Evolutionary conservation across 306 rosid genomes (phyloP).

Genomic region (Canavalia gladiata): DNA sequence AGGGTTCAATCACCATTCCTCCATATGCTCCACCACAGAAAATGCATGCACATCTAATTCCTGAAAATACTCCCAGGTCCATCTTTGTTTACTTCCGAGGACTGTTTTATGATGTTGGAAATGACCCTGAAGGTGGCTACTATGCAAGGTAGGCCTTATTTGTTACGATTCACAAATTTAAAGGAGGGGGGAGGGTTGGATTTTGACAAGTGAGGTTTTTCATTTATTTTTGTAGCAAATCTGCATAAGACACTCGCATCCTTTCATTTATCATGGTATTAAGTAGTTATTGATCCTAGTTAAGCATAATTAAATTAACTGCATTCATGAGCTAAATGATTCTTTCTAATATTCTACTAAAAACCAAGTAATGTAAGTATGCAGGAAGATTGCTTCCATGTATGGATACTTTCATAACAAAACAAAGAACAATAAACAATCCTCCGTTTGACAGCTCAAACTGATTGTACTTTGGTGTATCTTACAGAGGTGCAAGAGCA

Average conservation of each 20-base stretch:
- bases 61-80: slow-evolving; percentile 84
- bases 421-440: background rate
- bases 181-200: background rate
- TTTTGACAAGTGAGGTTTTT: slow-evolving; percentile 31
- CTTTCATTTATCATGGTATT: slow-evolving; percentile 24
- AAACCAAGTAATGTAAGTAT: slow-evolving; percentile 4
- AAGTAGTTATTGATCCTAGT: slow-evolving; percentile 29
- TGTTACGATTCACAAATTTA: slow-evolving; percentile 22
- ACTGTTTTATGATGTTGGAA: slow-evolving; percentile 90
- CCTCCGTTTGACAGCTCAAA: slow-evolving; percentile 27
- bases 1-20: slow-evolving; percentile 88
- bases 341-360: slow-evolving; percentile 2
- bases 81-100: slow-evolving; percentile 94
- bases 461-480: slow-evolving; percentile 37
- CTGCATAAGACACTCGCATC: slow-evolving; percentile 21
- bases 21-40: slow-evolving; percentile 97
- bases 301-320: slow-evolving; percentile 11
- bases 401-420: background rate
- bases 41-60: slow-evolving; percentile 84
- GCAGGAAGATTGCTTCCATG: slow-evolving; percentile 34
- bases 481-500: slow-evolving; percentile 86
- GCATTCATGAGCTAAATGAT: slow-evolving; percentile 21
- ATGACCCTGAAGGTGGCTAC: slow-evolving; percentile 97
- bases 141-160: slow-evolving; percentile 77
- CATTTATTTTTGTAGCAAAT: slow-evolving; percentile 28